Conservation (phyloP, 2,329 filamentous ascomycete genomes). For the Lachnum nothofagi region DNA sequence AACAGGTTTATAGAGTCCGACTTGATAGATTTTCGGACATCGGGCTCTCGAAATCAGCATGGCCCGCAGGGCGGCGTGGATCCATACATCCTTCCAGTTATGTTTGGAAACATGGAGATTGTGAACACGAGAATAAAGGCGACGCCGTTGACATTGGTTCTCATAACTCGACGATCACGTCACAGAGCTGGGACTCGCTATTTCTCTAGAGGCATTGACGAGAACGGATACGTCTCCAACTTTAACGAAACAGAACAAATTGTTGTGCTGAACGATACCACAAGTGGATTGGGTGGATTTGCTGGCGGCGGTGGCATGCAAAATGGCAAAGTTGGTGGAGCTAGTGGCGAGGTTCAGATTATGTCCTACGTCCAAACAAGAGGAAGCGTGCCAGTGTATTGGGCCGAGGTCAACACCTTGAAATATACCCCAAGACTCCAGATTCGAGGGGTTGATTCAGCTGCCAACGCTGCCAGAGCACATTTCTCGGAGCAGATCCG, state of each 20-base stretch:
- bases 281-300: constrained; percentile 71
- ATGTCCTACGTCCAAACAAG: constrained; percentile 94
- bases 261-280: constrained; percentile 78
- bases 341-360: constrained; percentile 72
- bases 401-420: constrained; percentile 91
- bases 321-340: constrained; percentile 60
- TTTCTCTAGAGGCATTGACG: constrained; percentile 89
- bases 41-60: constrained; percentile 56
- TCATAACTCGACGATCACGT: constrained; percentile 85
- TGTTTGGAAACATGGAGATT: constrained; percentile 94
- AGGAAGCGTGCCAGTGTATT: constrained; percentile 92
- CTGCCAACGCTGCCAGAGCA: constrained; percentile 69
- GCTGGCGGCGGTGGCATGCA: constrained; percentile 71
- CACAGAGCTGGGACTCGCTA: constrained; percentile 88
- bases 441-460: constrained; percentile 76
- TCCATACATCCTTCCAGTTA: constrained; percentile 89
- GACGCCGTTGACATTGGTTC: constrained; percentile 73
- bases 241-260: constrained; percentile 98
- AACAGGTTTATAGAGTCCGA: constrained; percentile 90
- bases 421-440: constrained; percentile 88
- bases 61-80: constrained; percentile 73
- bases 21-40: constrained; percentile 78
- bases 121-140: constrained; percentile 79
- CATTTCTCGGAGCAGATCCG: constrained; percentile 93
- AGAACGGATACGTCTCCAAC: constrained; percentile 92